Percentiles rank a stretch among this genome's conserved stretches.
phyloP scores from a whole-genome alignment of 345 rosid species.

The Dimocarpus longan region DNA sequence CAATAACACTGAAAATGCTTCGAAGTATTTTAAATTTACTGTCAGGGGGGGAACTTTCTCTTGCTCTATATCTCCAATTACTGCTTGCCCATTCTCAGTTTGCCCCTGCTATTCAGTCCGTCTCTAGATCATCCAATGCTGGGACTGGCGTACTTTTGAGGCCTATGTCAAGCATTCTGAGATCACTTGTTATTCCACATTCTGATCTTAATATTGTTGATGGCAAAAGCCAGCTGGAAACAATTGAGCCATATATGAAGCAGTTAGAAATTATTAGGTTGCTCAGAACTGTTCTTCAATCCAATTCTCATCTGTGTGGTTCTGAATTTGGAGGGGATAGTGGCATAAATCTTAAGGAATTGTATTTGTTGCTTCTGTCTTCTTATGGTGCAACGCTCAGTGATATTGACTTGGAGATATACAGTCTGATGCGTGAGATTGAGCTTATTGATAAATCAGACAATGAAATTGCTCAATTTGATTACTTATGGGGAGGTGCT shows the following conservation, averaged over 20 bases:
- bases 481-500: constrained; percentile 83
- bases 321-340: constrained; percentile 46
- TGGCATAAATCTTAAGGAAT: constrained; percentile 66
- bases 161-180: constrained; percentile 79
- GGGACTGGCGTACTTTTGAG: constrained; percentile 57
- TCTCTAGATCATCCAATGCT: constrained; percentile 36
- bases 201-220: constrained; percentile 25
- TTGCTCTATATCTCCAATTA: constrained; percentile 58
- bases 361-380: constrained; percentile 68
- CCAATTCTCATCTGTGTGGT: constrained; percentile 20
- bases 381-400: constrained; percentile 87
- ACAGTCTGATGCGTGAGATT: constrained; percentile 61
- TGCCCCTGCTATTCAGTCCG: constrained; percentile 52
- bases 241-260: constrained; percentile 33
- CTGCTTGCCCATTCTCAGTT: constrained; percentile 86
- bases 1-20: constrained; percentile 57
- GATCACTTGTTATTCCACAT: constrained; percentile 45
- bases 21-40: constrained; percentile 50
- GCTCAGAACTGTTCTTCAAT: constrained; percentile 60
- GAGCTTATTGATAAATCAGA: constrained; percentile 46
- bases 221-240: constrained; percentile 32
- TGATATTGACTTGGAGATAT: constrained; percentile 75
- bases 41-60: constrained; percentile 56
- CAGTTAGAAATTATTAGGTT: constrained; percentile 72
- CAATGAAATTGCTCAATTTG: constrained; percentile 45